Evolutionary conservation across 2,329 filamentous ascomycete species (phyloP).

Genomic region (Fusarium proliferatum): DNA sequence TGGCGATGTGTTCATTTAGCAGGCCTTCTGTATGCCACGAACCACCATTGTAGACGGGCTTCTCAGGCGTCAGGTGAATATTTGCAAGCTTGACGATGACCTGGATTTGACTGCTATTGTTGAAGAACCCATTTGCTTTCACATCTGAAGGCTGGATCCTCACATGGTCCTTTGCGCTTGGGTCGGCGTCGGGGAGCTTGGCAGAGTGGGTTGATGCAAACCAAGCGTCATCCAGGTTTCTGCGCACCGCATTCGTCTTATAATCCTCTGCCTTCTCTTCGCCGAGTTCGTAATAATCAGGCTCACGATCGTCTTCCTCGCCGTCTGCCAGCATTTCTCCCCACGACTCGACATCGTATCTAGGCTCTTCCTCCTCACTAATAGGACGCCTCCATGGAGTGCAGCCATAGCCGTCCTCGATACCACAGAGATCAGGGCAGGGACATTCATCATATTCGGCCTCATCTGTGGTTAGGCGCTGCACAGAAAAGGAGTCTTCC

Average conservation of each 20-base stretch:
- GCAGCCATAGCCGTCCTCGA: background rate
- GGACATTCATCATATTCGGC: background rate
- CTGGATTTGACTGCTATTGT: background rate
- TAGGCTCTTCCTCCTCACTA: background rate
- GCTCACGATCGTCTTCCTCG: background rate
- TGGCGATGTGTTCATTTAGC: slow-evolving; percentile 8
- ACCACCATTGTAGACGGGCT: background rate
- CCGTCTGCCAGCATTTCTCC: background rate
- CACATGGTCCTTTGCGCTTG: background rate
- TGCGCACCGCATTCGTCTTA: background rate
- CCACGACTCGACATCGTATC: background rate
- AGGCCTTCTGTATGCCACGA: slow-evolving; percentile 19
- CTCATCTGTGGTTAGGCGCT: background rate
- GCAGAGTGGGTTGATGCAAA: background rate
- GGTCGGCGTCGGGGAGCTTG: background rate
- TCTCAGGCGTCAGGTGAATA: slow-evolving; percentile 5
- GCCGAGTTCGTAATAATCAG: background rate
- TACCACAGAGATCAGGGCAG: background rate
- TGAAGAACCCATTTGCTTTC: background rate
- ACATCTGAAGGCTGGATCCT: background rate
- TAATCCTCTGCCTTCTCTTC: background rate
- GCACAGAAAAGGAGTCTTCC: background rate
- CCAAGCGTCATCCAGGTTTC: background rate
- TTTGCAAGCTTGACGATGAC: slow-evolving; percentile 14
- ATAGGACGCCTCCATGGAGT: background rate